phyloP scores from a whole-genome alignment of 257 asterid genomes.

The Plantago ovata region DNA sequence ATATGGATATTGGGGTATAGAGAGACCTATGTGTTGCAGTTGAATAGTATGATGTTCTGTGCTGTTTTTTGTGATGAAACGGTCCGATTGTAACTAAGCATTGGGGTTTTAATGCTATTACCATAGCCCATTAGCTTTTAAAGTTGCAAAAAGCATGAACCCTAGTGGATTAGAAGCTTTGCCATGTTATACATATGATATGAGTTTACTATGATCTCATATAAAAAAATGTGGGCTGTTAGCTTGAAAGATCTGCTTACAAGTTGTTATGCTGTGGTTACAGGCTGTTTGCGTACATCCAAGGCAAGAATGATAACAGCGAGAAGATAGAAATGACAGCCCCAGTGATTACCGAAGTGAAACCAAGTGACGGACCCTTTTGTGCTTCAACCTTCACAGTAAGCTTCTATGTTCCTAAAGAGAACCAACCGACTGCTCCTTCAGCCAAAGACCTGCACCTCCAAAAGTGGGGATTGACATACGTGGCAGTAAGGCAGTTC shows the following conservation, averaged over 20 bases:
- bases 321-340: constrained; percentile 57
- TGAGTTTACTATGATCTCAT: no score
- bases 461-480: constrained; percentile 45
- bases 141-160: no score
- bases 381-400: constrained; percentile 49
- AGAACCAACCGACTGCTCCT: constrained; percentile 51
- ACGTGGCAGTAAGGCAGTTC: constrained; percentile 54
- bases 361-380: constrained; percentile 63
- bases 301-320: constrained; percentile 38
- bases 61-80: neutral
- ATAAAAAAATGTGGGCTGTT: no score
- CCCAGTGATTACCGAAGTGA: constrained; percentile 51
- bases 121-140: neutral
- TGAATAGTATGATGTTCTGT: neutral
- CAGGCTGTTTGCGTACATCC: constrained; percentile 55
- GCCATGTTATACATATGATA: neutral
- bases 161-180: neutral
- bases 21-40: no score
- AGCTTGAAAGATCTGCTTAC: neutral
- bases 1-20: no score
- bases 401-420: constrained; percentile 50
- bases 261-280: neutral
- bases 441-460: constrained; percentile 46
- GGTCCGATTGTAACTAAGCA: neutral
- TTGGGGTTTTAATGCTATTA: neutral